Percentiles rank a stretch among this genome's conserved stretches.
These are phyloP conservation scores for Chlorella ohadii DNA, from an alignment of 139 green algal genomes.

Conservation along the genomic window DNA sequence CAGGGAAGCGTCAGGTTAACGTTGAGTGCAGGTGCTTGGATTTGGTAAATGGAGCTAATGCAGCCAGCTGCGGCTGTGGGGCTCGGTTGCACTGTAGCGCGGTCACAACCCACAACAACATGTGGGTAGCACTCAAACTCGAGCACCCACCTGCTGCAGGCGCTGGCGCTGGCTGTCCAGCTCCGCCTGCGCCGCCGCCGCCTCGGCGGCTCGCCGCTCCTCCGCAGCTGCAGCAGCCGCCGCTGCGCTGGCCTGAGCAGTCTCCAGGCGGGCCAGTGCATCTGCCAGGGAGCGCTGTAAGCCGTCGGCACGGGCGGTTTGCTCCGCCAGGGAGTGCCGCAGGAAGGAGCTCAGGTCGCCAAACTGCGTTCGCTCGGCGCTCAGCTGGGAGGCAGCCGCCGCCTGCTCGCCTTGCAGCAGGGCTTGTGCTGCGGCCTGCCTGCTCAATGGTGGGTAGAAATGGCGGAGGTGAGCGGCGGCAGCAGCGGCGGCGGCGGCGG, in stretches of 20 bases:
- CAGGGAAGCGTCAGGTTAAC: conserved; percentile 23
- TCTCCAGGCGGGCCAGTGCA: conserved; percentile 47
- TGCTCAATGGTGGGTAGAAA: not conserved
- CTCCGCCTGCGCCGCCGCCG: not conserved
- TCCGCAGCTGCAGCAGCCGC: not conserved
- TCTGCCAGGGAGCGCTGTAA: conserved; percentile 62
- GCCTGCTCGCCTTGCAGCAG: conserved; percentile 72
- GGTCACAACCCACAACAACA: no score
- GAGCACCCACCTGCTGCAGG: conserved; percentile 54
- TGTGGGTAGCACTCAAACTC: no score
- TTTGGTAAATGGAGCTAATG: no score
- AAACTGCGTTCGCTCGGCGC: conserved; percentile 78
- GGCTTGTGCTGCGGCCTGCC: conserved; percentile 32
- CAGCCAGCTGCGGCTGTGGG: no score
- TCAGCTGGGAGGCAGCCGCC: conserved; percentile 70
- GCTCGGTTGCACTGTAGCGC: no score
- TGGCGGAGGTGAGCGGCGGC: not conserved
- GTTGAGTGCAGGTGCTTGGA: no score
- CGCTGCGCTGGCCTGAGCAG: conserved; percentile 31
- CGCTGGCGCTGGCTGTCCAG: conserved; percentile 16
- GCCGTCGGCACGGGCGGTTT: conserved; percentile 46
- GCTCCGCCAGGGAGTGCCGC: conserved; percentile 70
- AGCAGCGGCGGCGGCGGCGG: not conserved
- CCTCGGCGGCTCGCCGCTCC: not conserved
- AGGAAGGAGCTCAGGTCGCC: conserved; percentile 85